Percentiles rank a stretch among this genome's conserved stretches.
Conservation (phyloP, 1,284 basidiomycete species). For the Phellopilus nigrolimitatus region DNA sequence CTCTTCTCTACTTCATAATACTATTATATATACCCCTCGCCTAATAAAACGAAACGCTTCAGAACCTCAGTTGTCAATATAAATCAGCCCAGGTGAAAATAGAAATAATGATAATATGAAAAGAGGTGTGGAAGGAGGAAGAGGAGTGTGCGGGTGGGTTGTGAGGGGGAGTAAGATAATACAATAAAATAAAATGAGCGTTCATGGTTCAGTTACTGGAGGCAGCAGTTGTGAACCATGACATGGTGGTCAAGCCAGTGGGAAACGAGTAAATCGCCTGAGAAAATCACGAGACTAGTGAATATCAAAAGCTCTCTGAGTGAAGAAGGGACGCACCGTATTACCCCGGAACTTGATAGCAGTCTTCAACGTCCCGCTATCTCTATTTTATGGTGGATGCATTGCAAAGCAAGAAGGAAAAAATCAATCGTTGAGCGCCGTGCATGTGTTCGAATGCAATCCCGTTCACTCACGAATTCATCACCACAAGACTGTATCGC, state of each 20-base stretch:
- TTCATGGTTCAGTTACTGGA: not conserved
- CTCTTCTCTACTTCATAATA: no score
- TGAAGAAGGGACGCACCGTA: slow-evolving; percentile 39
- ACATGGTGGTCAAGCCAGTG: slow-evolving; percentile 49
- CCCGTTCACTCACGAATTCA: slow-evolving; percentile 42
- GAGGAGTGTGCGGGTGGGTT: no score
- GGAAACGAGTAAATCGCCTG: slow-evolving; percentile 63
- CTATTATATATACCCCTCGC: no score
- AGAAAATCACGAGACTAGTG: not conserved
- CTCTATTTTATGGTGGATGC: slow-evolving; percentile 34
- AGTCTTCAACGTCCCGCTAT: slow-evolving; percentile 41
- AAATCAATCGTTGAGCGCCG: slow-evolving; percentile 26
- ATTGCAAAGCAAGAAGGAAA: slow-evolving; percentile 27
- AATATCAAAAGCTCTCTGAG: not conserved
- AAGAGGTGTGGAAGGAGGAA: no score
- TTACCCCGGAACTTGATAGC: slow-evolving; percentile 67
- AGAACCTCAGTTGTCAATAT: no score
- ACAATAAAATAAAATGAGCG: not conserved
- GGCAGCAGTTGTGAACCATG: slow-evolving; percentile 37
- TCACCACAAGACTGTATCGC: slow-evolving; percentile 62
- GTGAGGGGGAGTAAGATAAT: no score
- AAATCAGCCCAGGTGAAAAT: no score
- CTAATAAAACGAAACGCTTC: no score
- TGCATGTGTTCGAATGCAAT: not conserved
- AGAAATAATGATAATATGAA: no score